Percentiles rank a stretch among this genome's conserved stretches.
phyloP scores from a whole-genome alignment of 2,329 filamentous ascomycete genomes.

The Xylaria sp. region DNA sequence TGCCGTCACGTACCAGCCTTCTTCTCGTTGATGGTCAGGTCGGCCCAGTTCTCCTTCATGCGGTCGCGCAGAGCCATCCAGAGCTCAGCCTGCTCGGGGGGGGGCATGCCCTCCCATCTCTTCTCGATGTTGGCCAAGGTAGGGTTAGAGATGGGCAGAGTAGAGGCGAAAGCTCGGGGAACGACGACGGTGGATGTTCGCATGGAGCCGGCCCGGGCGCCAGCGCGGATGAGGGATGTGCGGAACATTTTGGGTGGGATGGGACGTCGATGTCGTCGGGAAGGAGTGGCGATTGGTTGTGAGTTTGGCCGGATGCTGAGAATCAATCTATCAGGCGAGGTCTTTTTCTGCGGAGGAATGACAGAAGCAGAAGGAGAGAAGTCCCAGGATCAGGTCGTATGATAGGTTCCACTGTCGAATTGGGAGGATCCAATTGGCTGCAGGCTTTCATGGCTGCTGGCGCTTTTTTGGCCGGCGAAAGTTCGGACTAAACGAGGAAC shows the following conservation, averaged over 20 bases:
- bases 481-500: conserved; percentile 21
- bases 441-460: conserved; percentile 12
- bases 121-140: conserved; percentile 98
- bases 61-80: conserved; percentile 98
- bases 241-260: conserved; percentile 43
- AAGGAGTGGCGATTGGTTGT: conserved; percentile 26
- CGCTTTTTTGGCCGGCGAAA: conserved; percentile 21
- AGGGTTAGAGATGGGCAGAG: conserved; percentile 95
- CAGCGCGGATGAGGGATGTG: conserved; percentile 49
- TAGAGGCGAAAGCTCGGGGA: conserved; percentile 54
- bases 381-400: conserved; percentile 23
- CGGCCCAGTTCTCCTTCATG: conserved; percentile 97
- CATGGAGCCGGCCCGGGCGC: conserved; percentile 37
- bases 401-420: conserved; percentile 25
- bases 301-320: conserved; percentile 13
- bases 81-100: conserved; percentile 97
- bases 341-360: conserved; percentile 25
- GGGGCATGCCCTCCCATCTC: conserved; percentile 96
- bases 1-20: conserved; percentile 77
- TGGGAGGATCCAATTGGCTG: conserved; percentile 14
- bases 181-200: conserved; percentile 36
- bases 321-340: conserved; percentile 20
- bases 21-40: conserved; percentile 95
- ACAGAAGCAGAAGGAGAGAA: conserved; percentile 8
- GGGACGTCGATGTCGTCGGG: conserved; percentile 2